Percentiles rank a stretch among this genome's conserved stretches.
These are phyloP conservation scores for Candida alai DNA, from an alignment of 805 yeast genomes.

Conservation along the genomic window DNA sequence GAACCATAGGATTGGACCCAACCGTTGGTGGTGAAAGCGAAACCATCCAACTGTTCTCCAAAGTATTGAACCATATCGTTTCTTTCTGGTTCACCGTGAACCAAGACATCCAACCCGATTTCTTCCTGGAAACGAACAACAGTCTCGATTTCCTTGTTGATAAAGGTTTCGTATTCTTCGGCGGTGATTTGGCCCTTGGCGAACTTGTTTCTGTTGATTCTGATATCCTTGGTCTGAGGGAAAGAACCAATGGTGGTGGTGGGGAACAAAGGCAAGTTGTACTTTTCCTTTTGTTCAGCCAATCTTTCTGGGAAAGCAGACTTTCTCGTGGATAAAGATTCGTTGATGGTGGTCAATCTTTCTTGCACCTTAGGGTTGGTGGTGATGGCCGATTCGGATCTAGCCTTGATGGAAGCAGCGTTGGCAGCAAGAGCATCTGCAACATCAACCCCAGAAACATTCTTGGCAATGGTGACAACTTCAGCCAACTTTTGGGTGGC, in stretches of 20 bases:
- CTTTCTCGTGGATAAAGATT: slow-evolving; percentile 76
- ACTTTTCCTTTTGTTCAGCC: slow-evolving; percentile 77
- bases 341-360: slow-evolving; percentile 77
- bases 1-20: slow-evolving; percentile 99
- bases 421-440: slow-evolving; percentile 76
- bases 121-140: slow-evolving; percentile 99
- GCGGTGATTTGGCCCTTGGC: slow-evolving; percentile 94
- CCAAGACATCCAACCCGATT: slow-evolving; percentile 95
- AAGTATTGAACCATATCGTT: slow-evolving; percentile 99
- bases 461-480: slow-evolving; percentile 88
- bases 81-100: slow-evolving; percentile 99
- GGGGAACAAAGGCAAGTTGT: slow-evolving; percentile 98
- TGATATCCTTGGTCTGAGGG: slow-evolving; percentile 99
- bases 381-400: slow-evolving; percentile 84
- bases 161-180: slow-evolving; percentile 94
- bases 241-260: slow-evolving; percentile 99
- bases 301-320: slow-evolving; percentile 84
- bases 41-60: slow-evolving; percentile 98
- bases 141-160: slow-evolving; percentile 91
- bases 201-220: slow-evolving; percentile 97
- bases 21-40: slow-evolving; percentile 97
- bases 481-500: slow-evolving; percentile 95
- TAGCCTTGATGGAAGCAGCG: slow-evolving; percentile 78
- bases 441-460: slow-evolving; percentile 79
- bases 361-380: slow-evolving; percentile 87